Base-by-base conservation (phyloP, 805 yeast species). In the Metschnikowia cubensis region DNA sequence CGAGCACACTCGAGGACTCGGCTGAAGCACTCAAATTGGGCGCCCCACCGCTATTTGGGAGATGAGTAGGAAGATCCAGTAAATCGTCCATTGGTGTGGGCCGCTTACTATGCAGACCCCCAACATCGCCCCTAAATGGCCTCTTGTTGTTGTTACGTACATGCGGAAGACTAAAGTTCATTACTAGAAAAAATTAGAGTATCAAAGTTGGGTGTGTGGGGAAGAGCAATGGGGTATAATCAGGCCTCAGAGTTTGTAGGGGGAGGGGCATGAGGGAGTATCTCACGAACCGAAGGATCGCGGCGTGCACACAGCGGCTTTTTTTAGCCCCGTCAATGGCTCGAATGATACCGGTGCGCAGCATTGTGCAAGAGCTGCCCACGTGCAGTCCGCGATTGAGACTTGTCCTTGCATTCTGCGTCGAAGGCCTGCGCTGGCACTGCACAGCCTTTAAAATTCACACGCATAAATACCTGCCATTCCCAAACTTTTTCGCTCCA, bases 31-130 rank as follows among this genome's bases (percentile, higher is more conserved):
- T 14, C 25, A 15, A 15, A 11, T 38, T 20, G 5, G 43, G 4
- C 8, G 42, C 31, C 3, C 52, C 50, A 17, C 62, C 13, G 25
- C 40, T 50, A 42, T 69, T 67, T 6, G 77, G 76, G 8, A 71
- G 57, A 55, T 72, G 68, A 0, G 73, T 69, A 4, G 77, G 77
- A n/a, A 72, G 55, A 44, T 69, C 74, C 15, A 62, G 54, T 36
- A 64, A 60, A 34, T 54, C 57, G 18, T 44, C 45, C 6, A 29
- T 42, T 1, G 42, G 35, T 32, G 18, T 38, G 29, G 32, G 15
- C 15, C 29, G 35, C 13, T 37, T 45, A 11, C 6, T 21, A 21
- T 8, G 36, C 13, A 36, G 33, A 10, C 48, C 42, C 2, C 31
- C 41, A 21, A 32, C 21, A 11, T 18, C n/a, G 3, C 29, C 29